Conservation (phyloP, 495 filamentous ascomycete species). For the Tuber melanosporum region DNA sequence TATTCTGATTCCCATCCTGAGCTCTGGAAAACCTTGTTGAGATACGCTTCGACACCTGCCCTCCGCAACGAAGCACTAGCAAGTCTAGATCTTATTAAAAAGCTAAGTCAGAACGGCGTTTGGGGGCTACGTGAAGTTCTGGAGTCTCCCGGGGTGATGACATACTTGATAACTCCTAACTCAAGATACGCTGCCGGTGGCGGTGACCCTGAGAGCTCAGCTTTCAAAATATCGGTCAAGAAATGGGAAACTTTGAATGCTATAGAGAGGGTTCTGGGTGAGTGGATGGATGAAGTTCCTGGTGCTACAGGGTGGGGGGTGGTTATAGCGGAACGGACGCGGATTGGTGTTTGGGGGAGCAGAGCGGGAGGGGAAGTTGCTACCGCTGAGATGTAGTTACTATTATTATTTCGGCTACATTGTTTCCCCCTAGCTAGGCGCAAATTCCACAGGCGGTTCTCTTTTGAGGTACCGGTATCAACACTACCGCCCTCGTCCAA, state of each 20-base stretch:
- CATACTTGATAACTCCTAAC: conserved; percentile 27
- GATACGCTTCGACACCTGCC: conserved; percentile 26
- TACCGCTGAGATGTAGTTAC: conserved; percentile 30
- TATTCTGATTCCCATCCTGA: conserved; percentile 20
- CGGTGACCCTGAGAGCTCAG: conserved; percentile 32
- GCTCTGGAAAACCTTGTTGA: conserved; percentile 22
- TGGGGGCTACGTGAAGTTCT: conserved; percentile 34
- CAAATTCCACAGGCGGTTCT: not conserved
- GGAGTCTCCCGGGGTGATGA: conserved; percentile 29
- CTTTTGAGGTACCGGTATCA: not conserved
- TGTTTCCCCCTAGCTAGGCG: not conserved
- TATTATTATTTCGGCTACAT: not conserved
- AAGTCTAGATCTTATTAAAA: conserved; percentile 31
- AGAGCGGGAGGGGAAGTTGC: conserved; percentile 30
- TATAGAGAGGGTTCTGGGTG: conserved; percentile 14
- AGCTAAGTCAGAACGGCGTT: conserved; percentile 12
- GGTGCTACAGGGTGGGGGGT: conserved; percentile 29
- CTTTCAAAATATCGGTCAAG: conserved; percentile 26
- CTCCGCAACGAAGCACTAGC: conserved; percentile 29
- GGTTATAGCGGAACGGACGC: conserved; percentile 26
- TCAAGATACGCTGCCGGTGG: conserved; percentile 26
- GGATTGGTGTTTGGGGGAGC: conserved; percentile 33
- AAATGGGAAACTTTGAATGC: conserved; percentile 28
- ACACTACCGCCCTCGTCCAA: not conserved
- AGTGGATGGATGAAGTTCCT: conserved; percentile 12